phyloP scores from a whole-genome alignment of 352 stramenopile genomes.

The Phytophthora palmivora region DNA sequence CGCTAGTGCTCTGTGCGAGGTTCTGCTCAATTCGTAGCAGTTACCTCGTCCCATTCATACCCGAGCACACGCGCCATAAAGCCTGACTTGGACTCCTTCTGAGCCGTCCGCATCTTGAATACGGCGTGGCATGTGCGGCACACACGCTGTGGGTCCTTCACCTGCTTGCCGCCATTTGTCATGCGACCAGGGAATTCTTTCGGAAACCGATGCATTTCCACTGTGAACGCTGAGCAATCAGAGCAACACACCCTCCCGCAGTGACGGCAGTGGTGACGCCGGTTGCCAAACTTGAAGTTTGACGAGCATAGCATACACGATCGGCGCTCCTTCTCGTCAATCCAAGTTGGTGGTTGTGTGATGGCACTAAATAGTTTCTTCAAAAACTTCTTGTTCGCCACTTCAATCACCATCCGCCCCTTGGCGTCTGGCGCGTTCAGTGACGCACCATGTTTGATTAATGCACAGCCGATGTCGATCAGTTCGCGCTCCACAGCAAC shows the following conservation, averaged over 20 bases:
- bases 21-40: constrained; percentile 43
- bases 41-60: constrained; percentile 89
- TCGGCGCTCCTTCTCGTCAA: constrained; percentile 77
- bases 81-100: constrained; percentile 87
- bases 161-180: constrained; percentile 65
- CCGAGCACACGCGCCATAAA: constrained; percentile 85
- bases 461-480: constrained; percentile 75
- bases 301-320: constrained; percentile 78
- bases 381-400: constrained; percentile 81
- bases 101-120: constrained; percentile 84
- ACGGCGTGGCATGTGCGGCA: constrained; percentile 85
- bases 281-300: constrained; percentile 82
- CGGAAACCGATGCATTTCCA: constrained; percentile 86
- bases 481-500: constrained; percentile 85
- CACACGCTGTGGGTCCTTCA: constrained; percentile 84
- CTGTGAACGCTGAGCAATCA: constrained; percentile 79
- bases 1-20: too few relatives aligned
- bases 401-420: constrained; percentile 77
- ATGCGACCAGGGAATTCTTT: constrained; percentile 82
- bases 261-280: constrained; percentile 87
- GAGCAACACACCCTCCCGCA: constrained; percentile 87
- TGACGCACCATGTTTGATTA: constrained; percentile 76
- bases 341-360: constrained; percentile 75
- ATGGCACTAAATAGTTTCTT: constrained; percentile 88
- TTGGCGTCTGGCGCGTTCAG: constrained; percentile 80